Percentiles rank a stretch among this genome's conserved stretches.
Evolutionary conservation across 108 stramenopile species (phyloP).

Genomic region (Mediolabrus comicus): DNA sequence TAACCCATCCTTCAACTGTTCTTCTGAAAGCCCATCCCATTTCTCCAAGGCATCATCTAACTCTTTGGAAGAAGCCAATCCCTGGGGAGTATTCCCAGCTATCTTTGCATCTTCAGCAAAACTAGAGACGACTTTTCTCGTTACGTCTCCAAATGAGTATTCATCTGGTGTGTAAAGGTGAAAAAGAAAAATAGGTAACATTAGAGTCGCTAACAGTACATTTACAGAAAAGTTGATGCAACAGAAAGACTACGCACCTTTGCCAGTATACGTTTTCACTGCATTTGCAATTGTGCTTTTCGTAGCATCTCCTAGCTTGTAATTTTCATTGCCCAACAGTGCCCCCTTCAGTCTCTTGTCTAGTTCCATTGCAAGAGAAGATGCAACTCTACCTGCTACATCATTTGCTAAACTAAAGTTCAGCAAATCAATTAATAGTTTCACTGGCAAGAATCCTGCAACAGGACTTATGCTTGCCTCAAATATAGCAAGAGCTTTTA

Average conservation of each 20-base stretch:
- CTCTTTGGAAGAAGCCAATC: conserved; percentile 1
- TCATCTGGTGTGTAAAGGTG: background rate
- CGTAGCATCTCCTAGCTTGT: conserved; percentile 40
- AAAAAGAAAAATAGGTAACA: background rate
- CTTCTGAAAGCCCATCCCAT: conserved; percentile 27
- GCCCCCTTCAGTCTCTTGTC: conserved; percentile 43
- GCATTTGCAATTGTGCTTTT: conserved; percentile 26
- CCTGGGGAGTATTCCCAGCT: background rate
- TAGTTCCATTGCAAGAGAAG: conserved; percentile 32
- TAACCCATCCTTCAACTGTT: conserved; percentile 13
- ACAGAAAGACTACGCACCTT: conserved; percentile 15
- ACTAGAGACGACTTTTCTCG: conserved; percentile 27
- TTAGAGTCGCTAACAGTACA: background rate
- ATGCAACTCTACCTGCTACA: conserved; percentile 24
- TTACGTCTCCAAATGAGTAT: conserved; percentile 39
- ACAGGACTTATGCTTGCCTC: conserved; percentile 40
- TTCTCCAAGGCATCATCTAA: conserved; percentile 28
- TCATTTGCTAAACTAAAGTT: conserved; percentile 35
- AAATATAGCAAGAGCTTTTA: conserved; percentile 34
- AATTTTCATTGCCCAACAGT: conserved; percentile 38
- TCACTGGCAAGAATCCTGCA: conserved; percentile 37
- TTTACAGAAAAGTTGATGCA: background rate
- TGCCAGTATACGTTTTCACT: conserved; percentile 25
- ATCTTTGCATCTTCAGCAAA: conserved; percentile 8
- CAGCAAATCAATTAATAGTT: conserved; percentile 29